These are phyloP conservation scores for Rauvolfia tetraphylla DNA, from an alignment of 257 asterid genomes.

Conservation along the genomic window DNA sequence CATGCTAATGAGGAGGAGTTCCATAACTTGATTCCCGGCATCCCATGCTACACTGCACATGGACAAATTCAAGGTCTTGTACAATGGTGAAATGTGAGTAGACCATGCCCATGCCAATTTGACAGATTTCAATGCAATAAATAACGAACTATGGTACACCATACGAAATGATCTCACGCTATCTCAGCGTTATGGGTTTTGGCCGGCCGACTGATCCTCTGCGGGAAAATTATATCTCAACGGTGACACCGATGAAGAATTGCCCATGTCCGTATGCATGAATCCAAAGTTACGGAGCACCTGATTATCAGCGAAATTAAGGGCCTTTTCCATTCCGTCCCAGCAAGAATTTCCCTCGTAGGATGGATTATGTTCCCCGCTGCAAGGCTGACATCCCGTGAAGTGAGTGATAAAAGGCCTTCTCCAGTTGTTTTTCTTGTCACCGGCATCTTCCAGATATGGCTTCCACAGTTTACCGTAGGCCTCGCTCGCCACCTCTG, in stretches of 20 bases:
- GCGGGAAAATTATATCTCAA: slow-evolving; percentile 23
- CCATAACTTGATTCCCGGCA: neutral
- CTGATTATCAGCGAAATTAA: slow-evolving; percentile 48
- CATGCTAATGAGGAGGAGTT: neutral
- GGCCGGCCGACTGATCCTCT: neutral
- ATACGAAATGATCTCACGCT: neutral
- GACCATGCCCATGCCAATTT: neutral
- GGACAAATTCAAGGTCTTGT: neutral
- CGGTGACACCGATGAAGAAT: slow-evolving; percentile 22
- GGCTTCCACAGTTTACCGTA: slow-evolving; percentile 37
- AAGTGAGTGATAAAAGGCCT: slow-evolving; percentile 84
- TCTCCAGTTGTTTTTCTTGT: slow-evolving; percentile 26
- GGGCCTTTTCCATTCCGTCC: slow-evolving; percentile 34
- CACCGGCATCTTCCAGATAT: slow-evolving; percentile 28
- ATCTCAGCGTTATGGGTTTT: neutral
- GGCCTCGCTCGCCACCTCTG: slow-evolving; percentile 51
- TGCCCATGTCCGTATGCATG: slow-evolving; percentile 19
- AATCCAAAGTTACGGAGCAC: slow-evolving; percentile 35
- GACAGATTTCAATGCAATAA: neutral
- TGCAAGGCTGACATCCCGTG: slow-evolving; percentile 91
- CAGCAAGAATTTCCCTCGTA: slow-evolving; percentile 34
- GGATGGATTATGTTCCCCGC: slow-evolving; percentile 57
- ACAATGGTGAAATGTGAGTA: too few species aligned
- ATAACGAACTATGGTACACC: neutral
- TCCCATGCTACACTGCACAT: neutral